These are phyloP conservation scores for Populus ilicifolia DNA, from an alignment of 345 rosid genomes.

Conservation along the genomic window DNA sequence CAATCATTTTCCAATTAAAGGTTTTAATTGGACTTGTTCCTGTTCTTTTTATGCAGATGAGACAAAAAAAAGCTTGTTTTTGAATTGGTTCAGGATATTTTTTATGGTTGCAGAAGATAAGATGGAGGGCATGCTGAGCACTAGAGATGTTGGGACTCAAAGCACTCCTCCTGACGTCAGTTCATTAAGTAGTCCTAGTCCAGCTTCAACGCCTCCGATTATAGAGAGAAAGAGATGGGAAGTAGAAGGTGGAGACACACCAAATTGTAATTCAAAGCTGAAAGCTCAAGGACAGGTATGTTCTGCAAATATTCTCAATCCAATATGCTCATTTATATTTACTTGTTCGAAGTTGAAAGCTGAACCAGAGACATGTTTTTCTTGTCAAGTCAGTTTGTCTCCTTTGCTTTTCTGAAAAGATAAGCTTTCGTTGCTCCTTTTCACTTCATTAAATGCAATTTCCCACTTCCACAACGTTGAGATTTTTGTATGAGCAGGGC, in stretches of 20 bases:
- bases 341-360: background rate
- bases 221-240: slow-evolving; percentile 47
- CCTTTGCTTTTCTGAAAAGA: background rate
- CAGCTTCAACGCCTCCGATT: slow-evolving; percentile 74
- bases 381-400: background rate
- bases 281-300: slow-evolving; percentile 51
- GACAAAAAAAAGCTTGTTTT: too few species aligned
- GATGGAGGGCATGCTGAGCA: slow-evolving; percentile 39
- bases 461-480: background rate
- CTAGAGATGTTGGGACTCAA: slow-evolving; percentile 84
- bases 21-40: slow-evolving; percentile 10
- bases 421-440: background rate
- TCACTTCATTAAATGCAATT: background rate
- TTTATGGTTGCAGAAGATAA: slow-evolving; percentile 43
- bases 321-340: background rate
- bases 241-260: slow-evolving; percentile 47
- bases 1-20: slow-evolving; percentile 33
- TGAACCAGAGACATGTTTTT: background rate
- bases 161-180: slow-evolving; percentile 57
- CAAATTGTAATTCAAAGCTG: slow-evolving; percentile 31
- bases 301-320: background rate
- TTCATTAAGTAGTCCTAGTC: slow-evolving; percentile 55
- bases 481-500: background rate
- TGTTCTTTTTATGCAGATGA: background rate
- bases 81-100: background rate